phyloP scores from a whole-genome alignment of 164 flowering plant species.

The Nymphaea colorata region DNA sequence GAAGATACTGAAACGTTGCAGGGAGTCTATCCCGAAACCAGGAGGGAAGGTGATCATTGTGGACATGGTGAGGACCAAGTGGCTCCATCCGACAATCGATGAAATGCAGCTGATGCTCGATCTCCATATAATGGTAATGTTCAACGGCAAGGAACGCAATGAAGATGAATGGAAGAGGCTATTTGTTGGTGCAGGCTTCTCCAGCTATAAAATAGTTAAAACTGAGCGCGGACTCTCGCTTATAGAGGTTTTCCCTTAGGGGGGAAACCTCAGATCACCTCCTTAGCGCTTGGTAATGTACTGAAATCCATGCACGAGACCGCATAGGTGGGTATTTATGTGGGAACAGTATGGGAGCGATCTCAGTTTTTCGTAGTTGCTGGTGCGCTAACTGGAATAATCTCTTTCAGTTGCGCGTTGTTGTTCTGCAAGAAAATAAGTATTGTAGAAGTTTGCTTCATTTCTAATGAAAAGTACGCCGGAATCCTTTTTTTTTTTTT shows the following conservation, averaged over 20 bases:
- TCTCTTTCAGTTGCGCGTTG: too few species aligned
- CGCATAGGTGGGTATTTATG: too few species aligned
- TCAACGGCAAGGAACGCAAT: slow-evolving; percentile 28
- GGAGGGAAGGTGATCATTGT: slow-evolving; percentile 35
- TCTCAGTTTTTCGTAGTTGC: too few species aligned
- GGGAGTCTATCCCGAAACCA: slow-evolving; percentile 17
- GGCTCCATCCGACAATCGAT: not conserved
- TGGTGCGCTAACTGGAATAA: too few species aligned
- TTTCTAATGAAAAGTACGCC: too few species aligned
- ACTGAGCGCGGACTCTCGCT: slow-evolving; percentile 24
- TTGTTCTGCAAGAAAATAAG: too few species aligned
- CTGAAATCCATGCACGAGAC: too few species aligned
- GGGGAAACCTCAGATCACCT: not conserved
- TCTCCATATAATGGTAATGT: slow-evolving; percentile 30
- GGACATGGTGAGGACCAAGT: slow-evolving; percentile 16
- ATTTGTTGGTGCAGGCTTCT: slow-evolving; percentile 24
- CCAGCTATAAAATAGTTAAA: slow-evolving; percentile 14
- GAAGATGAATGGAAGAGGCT: slow-evolving; percentile 33
- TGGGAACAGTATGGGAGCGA: too few species aligned
- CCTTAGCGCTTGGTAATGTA: too few species aligned
- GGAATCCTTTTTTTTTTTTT: too few species aligned
- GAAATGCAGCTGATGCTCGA: slow-evolving; percentile 1
- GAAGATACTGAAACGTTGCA: slow-evolving; percentile 28
- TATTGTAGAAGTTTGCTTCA: too few species aligned
- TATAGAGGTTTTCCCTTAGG: slow-evolving; percentile 24